These are phyloP conservation scores for Phytophthora pluvialis DNA, from an alignment of 352 stramenopile genomes.

Conservation along the genomic window DNA sequence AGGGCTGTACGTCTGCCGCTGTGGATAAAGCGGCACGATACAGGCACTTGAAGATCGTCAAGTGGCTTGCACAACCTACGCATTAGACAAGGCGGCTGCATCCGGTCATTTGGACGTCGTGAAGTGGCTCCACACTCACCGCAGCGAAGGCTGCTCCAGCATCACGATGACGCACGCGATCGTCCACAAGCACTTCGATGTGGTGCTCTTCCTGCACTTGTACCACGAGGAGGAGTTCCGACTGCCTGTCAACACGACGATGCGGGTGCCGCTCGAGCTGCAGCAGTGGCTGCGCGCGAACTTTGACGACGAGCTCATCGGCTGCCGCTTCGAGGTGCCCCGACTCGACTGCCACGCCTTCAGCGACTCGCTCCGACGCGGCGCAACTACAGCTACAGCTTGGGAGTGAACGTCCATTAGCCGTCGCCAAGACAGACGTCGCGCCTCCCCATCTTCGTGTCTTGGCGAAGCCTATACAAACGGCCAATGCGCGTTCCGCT, in stretches of 20 bases:
- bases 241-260: not conserved
- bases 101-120: conserved; percentile 18
- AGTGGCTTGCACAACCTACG: conserved; percentile 24
- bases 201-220: conserved; percentile 25
- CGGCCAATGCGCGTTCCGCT: conserved; percentile 7
- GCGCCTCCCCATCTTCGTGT: conserved; percentile 15
- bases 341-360: conserved; percentile 1
- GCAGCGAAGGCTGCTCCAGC: conserved; percentile 13
- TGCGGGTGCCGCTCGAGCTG: conserved; percentile 10
- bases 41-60: conserved; percentile 17
- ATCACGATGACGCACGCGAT: conserved; percentile 13
- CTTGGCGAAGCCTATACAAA: conserved; percentile 11
- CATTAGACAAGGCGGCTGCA: conserved; percentile 25
- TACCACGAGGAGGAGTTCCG: conserved; percentile 11
- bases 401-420: not conserved
- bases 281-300: conserved; percentile 18
- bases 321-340: conserved; percentile 11
- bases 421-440: not conserved
- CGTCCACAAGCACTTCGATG: conserved; percentile 11
- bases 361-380: not conserved
- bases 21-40: conserved; percentile 24
- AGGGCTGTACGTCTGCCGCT: conserved; percentile 15
- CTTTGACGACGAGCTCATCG: conserved; percentile 4
- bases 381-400: conserved; percentile 8
- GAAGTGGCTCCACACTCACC: conserved; percentile 20